Base-by-base conservation (phyloP, 2,329 filamentous ascomycete genomes). In the Penicillium janthinellum region DNA sequence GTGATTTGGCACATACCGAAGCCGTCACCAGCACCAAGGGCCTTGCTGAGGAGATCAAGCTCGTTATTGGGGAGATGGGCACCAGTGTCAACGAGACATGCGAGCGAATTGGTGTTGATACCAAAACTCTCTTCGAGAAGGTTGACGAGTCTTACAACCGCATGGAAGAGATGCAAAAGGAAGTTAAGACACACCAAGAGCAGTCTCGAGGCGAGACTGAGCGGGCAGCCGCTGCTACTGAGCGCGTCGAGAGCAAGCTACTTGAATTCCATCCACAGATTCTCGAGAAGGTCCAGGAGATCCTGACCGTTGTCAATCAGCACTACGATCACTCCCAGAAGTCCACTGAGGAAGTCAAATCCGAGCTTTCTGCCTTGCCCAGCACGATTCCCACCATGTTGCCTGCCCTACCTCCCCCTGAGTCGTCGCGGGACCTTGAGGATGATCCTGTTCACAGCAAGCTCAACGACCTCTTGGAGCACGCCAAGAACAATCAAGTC, bases 291-390 rank as follows among this genome's bases (percentile, higher is more conserved):
- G 86, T 99, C 65, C 90, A 92, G 68, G 91, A 97, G 69, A 87
- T 98, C n/a, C 83, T 96, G 41, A 82, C 87, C 7, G 83, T 96
- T 25, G 90, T 96, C 56, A 89, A 87, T 25, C 86, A 96, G 72
- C 93, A 98, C 73, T 96, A 90, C 70, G 92, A 96, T 67, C 91
- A 96, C 71, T 90, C 92, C 14, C 92, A 93, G 75, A 83, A 85
- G 47, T 84, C 88, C 0, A 79, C 82, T 0, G 81, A 87, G 56
- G 86, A 90, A 56, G 78, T 86, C 56, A 87, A 85, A 70, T 82
- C 83, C 11, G 83, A 82, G 56, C 73, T 81, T n/a, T 79, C 80
- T 28, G 75, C 79, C 12, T 76, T 83, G 52, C 79, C 82, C 35
- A 70, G 75, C 34, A 71, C 82, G 1, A 84, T 89, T 63, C 82